Percentiles rank a stretch among this genome's conserved stretches.
These are phyloP conservation scores for Apiospora arundinis DNA, from an alignment of 2,329 filamentous ascomycete genomes.

Conservation along the genomic window DNA sequence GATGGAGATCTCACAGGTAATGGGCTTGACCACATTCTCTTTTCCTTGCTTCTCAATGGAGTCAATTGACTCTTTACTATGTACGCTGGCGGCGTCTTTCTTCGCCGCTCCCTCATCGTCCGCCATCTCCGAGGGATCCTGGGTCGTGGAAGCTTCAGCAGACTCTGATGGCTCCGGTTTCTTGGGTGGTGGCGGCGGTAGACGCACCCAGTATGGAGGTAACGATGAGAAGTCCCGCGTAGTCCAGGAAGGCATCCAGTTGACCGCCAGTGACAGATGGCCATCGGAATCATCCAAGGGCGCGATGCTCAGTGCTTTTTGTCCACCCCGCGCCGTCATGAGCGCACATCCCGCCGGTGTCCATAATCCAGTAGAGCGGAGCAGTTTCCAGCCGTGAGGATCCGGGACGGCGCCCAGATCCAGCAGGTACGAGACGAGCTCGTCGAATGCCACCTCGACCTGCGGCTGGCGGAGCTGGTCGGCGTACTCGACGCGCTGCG, in stretches of 20 bases:
- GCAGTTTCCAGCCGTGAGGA: conserved; percentile 61
- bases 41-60: conserved; percentile 42
- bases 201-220: conserved; percentile 65
- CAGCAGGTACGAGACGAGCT: conserved; percentile 66
- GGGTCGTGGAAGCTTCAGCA: conserved; percentile 23
- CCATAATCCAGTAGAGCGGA: conserved; percentile 65
- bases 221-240: conserved; percentile 57
- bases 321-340: conserved; percentile 58
- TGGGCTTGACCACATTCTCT: conserved; percentile 37
- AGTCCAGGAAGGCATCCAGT: conserved; percentile 63
- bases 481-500: conserved; percentile 68
- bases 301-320: conserved; percentile 59
- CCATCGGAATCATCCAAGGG: conserved; percentile 67
- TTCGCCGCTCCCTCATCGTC: conserved; percentile 21
- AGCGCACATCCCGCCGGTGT: conserved; percentile 64
- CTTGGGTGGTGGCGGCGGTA: conserved; percentile 44
- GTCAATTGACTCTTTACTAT: conserved; percentile 41
- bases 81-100: conserved; percentile 26
- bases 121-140: conserved; percentile 22
- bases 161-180: conserved; percentile 22
- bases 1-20: conserved; percentile 56
- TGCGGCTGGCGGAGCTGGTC: conserved; percentile 61
- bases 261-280: conserved; percentile 60
- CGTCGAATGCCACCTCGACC: conserved; percentile 61
- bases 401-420: conserved; percentile 69